Percentiles rank a stretch among this genome's conserved stretches.
Conservation (phyloP, 306 rosid genomes). For the Mucuna pruriens region DNA sequence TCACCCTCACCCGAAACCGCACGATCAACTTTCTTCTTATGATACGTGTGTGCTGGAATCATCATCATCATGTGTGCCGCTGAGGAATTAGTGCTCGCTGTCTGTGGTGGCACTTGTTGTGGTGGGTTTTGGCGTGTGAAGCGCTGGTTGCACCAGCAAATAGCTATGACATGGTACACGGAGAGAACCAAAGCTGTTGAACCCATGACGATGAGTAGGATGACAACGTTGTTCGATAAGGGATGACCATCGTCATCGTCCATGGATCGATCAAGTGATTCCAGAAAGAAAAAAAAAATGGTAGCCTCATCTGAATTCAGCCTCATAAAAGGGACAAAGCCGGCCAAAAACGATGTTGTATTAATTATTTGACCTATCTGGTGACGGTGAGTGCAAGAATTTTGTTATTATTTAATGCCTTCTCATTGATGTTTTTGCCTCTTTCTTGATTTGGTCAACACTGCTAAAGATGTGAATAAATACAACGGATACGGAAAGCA, state of each 20-base stretch:
- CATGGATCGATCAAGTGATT: conserved; percentile 31
- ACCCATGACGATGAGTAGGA: conserved; percentile 51
- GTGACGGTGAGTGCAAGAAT: conserved; percentile 43
- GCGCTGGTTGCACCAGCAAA: conserved; percentile 43
- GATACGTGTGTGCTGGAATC: conserved; percentile 58
- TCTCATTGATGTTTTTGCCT: conserved; percentile 4
- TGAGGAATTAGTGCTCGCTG: not conserved
- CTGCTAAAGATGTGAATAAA: not conserved
- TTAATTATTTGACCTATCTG: not conserved
- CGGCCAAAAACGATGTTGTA: conserved; percentile 13
- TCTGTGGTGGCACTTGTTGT: not conserved
- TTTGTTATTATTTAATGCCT: conserved; percentile 25
- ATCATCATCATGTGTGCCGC: conserved; percentile 36
- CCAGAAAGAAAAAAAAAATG: not conserved
- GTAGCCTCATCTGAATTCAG: not conserved
- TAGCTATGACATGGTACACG: conserved; percentile 50
- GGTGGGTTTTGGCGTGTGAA: not conserved
- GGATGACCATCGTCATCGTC: not conserved
- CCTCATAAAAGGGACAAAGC: not conserved
- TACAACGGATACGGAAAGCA: not conserved
- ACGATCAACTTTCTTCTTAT: conserved; percentile 20
- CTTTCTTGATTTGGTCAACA: conserved; percentile 4
- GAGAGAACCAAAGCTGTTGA: conserved; percentile 53
- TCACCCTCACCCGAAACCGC: not conserved
- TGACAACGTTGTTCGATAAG: conserved; percentile 1